Percentiles rank a stretch among this genome's conserved stretches.
These are phyloP conservation scores for Astragalus glycyphyllos DNA, from an alignment of 306 rosid genomes.

Conservation along the genomic window DNA sequence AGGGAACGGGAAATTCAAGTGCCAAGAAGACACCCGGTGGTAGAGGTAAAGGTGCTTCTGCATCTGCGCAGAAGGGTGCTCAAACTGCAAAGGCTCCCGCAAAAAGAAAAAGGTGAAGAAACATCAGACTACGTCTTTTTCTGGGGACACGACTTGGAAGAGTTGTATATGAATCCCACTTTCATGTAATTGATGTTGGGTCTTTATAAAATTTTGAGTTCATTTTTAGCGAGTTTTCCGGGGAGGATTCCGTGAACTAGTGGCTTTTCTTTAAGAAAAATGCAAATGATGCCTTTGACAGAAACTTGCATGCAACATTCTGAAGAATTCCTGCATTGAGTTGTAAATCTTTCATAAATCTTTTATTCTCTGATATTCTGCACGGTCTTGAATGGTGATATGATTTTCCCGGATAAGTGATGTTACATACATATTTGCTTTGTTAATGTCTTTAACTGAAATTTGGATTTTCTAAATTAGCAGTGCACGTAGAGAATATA, in stretches of 20 bases:
- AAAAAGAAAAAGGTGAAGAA: conserved; percentile 82
- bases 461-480: neutral
- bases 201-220: neutral
- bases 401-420: neutral
- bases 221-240: conserved; percentile 36
- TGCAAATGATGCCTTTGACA: conserved; percentile 20
- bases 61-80: conserved; percentile 62
- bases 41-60: conserved; percentile 69
- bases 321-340: conserved; percentile 23
- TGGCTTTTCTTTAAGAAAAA: neutral
- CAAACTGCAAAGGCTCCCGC: conserved; percentile 67
- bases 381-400: neutral
- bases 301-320: conserved; percentile 14
- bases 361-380: neutral
- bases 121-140: conserved; percentile 1
- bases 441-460: no score
- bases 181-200: conserved; percentile 35
- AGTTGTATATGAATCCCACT: conserved; percentile 44
- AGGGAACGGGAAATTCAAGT: conserved; percentile 64
- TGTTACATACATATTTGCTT: neutral
- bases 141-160: conserved; percentile 12
- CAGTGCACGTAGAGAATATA: neutral
- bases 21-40: conserved; percentile 70
- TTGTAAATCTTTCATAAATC: neutral
- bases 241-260: neutral